Evolutionary conservation across 305 asterid species (phyloP).

Genomic region (Fraxinus greggii): DNA sequence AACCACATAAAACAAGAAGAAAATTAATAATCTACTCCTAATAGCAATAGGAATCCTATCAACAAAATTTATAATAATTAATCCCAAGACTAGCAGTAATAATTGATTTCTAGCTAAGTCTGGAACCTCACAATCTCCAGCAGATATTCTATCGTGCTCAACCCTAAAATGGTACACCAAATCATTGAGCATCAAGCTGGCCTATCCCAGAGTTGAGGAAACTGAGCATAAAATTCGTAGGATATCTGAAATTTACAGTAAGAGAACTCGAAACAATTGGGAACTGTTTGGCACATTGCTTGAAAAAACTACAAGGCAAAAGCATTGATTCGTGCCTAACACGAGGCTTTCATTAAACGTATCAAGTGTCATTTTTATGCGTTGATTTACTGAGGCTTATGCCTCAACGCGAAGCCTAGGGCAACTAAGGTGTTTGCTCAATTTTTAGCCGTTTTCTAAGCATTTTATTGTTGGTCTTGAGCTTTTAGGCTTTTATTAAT

Average conservation of each 20-base stretch:
- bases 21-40: not conserved
- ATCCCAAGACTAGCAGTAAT: not conserved
- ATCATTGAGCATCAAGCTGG: not conserved
- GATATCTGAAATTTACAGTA: not conserved
- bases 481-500: not conserved
- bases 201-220: not conserved
- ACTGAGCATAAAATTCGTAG: not conserved
- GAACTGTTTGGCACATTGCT: not conserved
- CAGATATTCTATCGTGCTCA: not conserved
- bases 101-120: not conserved
- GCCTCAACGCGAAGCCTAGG: not conserved
- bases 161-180: not conserved
- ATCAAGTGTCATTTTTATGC: not conserved
- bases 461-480: not conserved
- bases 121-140: not conserved
- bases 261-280: not conserved
- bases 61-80: not conserved
- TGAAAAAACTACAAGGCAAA: not conserved
- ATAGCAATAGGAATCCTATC: not conserved
- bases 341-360: not conserved
- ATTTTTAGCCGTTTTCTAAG: not conserved
- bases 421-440: not conserved
- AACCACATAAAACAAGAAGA: not conserved
- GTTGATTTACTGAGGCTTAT: not conserved
- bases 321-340: not conserved